These are phyloP conservation scores for Purpureocillium takamizusanense DNA, from an alignment of 2,329 filamentous ascomycete genomes.

Conservation along the genomic window DNA sequence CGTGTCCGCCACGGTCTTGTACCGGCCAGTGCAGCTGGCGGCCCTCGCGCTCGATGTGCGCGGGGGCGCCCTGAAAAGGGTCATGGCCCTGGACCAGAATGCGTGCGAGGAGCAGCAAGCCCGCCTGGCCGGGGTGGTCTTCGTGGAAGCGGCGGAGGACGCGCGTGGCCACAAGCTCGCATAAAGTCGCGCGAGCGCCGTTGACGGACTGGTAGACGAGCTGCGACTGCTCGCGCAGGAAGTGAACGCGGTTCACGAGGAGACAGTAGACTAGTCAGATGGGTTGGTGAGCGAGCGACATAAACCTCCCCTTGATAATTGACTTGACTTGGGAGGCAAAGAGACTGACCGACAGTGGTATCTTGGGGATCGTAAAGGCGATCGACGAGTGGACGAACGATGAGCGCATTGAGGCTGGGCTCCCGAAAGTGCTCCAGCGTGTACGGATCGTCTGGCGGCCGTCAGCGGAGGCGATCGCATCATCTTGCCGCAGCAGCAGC, in stretches of 20 bases:
- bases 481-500: neutral
- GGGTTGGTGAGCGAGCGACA: neutral
- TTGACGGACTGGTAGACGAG: slow-evolving; percentile 62
- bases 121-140: slow-evolving; percentile 52
- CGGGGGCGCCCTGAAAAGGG: slow-evolving; percentile 60
- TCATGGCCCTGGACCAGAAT: slow-evolving; percentile 64
- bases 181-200: slow-evolving; percentile 56
- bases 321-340: too few species aligned
- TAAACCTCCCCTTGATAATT: too few species aligned
- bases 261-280: slow-evolving; percentile 53
- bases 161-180: slow-evolving; percentile 59
- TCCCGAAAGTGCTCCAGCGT: slow-evolving; percentile 54
- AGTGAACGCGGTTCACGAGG: slow-evolving; percentile 61
- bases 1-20: slow-evolving; percentile 27
- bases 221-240: slow-evolving; percentile 57
- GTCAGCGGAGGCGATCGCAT: neutral
- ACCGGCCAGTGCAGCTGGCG: slow-evolving; percentile 29
- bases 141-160: slow-evolving; percentile 61
- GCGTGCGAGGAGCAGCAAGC: slow-evolving; percentile 56
- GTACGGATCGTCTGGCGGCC: slow-evolving; percentile 28
- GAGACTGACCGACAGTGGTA: slow-evolving; percentile 45
- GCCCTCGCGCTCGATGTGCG: slow-evolving; percentile 43
- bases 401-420: slow-evolving; percentile 56
- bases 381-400: slow-evolving; percentile 61
- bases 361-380: slow-evolving; percentile 56